A percentile compares a stretch with the other conserved stretches of the same genome.
Conservation (phyloP, 1,284 basidiomycete genomes). For the Phylloboletellus chloephorus region DNA sequence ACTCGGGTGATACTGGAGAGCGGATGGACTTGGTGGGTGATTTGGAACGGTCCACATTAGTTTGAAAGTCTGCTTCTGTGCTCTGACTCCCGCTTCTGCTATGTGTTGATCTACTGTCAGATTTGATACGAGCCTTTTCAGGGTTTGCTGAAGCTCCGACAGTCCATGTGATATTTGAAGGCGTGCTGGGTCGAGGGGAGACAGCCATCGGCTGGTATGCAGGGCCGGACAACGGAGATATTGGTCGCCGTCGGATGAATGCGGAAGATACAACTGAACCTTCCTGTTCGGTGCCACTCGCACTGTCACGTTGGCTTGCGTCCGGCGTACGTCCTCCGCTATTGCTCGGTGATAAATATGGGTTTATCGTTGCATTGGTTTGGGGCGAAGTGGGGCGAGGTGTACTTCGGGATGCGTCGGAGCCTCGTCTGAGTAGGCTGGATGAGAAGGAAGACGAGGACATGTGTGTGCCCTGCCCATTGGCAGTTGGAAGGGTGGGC, state of each 20-base stretch:
- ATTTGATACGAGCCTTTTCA: conserved; percentile 26
- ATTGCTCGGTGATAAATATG: conserved; percentile 54
- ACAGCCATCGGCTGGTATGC: conserved; percentile 56
- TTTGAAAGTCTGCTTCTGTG: conserved; percentile 42
- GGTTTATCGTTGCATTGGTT: conserved; percentile 37
- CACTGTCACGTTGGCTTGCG: conserved; percentile 35
- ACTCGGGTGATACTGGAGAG: conserved; percentile 57
- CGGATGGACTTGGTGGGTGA: conserved; percentile 43
- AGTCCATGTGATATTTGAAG: conserved; percentile 68
- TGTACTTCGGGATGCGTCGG: conserved; percentile 45
- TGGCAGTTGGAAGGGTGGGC: conserved; percentile 39
- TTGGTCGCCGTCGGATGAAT: conserved; percentile 53
- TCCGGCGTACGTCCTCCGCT: conserved; percentile 62
- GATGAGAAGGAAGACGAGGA: conserved; percentile 33
- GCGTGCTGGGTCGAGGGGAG: conserved; percentile 62
- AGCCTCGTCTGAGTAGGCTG: conserved; percentile 45
- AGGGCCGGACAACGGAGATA: conserved; percentile 57
- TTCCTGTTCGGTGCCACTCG: conserved; percentile 43
- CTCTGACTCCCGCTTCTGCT: conserved; percentile 57
- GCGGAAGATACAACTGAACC: conserved; percentile 43
- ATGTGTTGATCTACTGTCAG: conserved; percentile 40
- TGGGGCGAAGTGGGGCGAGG: conserved; percentile 46
- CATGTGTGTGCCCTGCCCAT: conserved; percentile 31
- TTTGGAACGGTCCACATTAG: conserved; percentile 37
- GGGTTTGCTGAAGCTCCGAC: conserved; percentile 32